Evolutionary conservation across 176 grass and related monocot species (phyloP).

Genomic region (Saccharum officinarum): DNA sequence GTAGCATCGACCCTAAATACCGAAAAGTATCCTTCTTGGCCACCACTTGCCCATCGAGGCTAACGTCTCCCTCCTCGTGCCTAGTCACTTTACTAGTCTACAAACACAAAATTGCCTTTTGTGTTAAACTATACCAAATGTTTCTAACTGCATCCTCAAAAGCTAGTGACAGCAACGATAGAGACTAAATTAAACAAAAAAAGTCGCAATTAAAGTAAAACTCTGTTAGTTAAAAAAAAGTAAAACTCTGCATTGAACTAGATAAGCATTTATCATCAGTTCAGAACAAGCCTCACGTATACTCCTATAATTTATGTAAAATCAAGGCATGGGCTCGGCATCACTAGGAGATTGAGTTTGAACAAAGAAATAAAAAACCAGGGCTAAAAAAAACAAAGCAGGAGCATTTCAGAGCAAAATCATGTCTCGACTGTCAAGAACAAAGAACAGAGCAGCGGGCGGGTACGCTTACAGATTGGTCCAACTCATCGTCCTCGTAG

Average conservation of each 20-base stretch:
- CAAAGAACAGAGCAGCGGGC: neutral
- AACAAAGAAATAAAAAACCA: neutral
- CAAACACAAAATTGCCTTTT: constrained; percentile 12
- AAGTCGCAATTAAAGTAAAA: neutral
- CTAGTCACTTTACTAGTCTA: constrained; percentile 44
- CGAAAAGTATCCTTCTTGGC: too few species aligned
- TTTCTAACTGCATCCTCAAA: neutral
- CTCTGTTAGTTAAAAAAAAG: neutral
- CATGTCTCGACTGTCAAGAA: neutral
- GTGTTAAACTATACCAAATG: neutral
- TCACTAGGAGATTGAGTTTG: neutral
- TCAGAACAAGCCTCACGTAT: neutral
- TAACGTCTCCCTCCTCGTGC: too few species aligned
- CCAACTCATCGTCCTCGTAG: constrained; percentile 66
- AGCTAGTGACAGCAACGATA: neutral
- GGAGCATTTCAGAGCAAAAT: neutral
- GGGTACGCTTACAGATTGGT: constrained; percentile 50
- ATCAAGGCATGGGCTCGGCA: neutral
- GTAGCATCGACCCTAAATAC: too few species aligned
- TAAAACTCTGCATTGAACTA: neutral
- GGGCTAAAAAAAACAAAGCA: neutral
- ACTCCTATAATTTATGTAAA: neutral
- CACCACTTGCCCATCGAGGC: too few species aligned
- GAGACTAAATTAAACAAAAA: neutral
- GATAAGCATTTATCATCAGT: neutral